Evolutionary conservation across 257 asterid species (phyloP), one percentile per base, ranked within the genome.

Genomic region (Apocynum venetum): DNA sequence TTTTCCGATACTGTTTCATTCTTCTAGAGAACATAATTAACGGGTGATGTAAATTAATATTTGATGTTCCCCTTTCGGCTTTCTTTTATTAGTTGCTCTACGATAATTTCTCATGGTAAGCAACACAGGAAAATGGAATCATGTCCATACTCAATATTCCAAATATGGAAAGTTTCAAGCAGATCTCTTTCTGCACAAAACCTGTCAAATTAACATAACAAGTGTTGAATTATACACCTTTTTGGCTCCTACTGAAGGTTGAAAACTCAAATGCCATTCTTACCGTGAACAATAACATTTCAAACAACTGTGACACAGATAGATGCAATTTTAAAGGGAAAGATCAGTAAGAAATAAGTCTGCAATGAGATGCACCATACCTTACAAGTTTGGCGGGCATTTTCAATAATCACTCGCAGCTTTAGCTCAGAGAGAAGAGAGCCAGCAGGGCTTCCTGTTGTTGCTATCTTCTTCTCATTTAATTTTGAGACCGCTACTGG

Each of bases 341-440:
- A 19, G 49, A 66, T 66, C 49, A 66, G 40, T 15, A 40, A 35
- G 25, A 43, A 4, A 66, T 31, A 66, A 43, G 36, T 41, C 36
- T 43, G 8, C 72, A 66, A 19, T 15, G 1, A 41, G 17, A 65
- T 38, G 48, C 0, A 14, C 73, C 88, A 51, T 76, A 92, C 97
- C 87, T 88, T 91, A 81, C 97, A 93, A 73, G 90, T 77, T 82
- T 91, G 97, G 71, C 99, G 97, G 53, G 97, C 97, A 87, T 95
- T 95, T 86, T 95, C 99, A 72, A 90, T 88, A 77, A 93, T 88
- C 70, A 93, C 90, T 64, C 98, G 90, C 72, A 95, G 88, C 88
- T 93, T 95, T 65, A 90, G 68, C 84, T 91, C 99, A 65, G 97
- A 92, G 73, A 95, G 84, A 84, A 93, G 99, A 79, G 94, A 80